These are phyloP conservation scores for Phytopythium boreale DNA, from an alignment of 352 stramenopile species.

Conservation along the genomic window DNA sequence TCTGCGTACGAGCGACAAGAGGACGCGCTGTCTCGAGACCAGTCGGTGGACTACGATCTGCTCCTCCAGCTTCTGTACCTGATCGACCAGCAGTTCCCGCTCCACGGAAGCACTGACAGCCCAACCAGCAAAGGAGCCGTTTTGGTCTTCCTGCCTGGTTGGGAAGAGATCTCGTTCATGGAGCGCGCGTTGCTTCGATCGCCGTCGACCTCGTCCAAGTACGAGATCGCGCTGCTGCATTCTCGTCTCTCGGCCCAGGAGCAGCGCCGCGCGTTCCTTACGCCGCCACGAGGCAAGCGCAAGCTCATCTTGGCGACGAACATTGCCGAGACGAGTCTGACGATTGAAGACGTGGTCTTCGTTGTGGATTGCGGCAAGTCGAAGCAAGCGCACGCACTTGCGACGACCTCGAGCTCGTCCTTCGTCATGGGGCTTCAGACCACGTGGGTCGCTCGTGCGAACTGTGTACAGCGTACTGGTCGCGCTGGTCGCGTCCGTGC, in stretches of 20 bases:
- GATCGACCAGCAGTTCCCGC: constrained; percentile 55
- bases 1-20: constrained; percentile 59
- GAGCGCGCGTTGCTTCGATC: constrained; percentile 60
- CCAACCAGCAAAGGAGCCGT: constrained; percentile 53
- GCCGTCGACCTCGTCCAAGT: constrained; percentile 39
- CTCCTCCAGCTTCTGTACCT: constrained; percentile 62
- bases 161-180: constrained; percentile 83
- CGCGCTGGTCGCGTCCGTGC: constrained; percentile 92
- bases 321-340: constrained; percentile 96
- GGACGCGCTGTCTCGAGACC: constrained; percentile 54
- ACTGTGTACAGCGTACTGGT: constrained; percentile 89
- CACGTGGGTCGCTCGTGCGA: constrained; percentile 83
- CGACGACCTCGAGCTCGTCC: constrained; percentile 60
- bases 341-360: constrained; percentile 94
- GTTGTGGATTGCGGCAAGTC: constrained; percentile 85
- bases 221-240: constrained; percentile 73
- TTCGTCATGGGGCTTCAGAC: constrained; percentile 90
- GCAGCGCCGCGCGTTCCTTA: constrained; percentile 67
- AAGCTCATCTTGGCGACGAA: constrained; percentile 93
- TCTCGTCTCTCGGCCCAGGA: constrained; percentile 68
- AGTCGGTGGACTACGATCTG: constrained; percentile 69
- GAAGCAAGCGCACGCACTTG: constrained; percentile 70
- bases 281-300: constrained; percentile 49
- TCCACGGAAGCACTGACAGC: constrained; percentile 23
- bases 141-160: constrained; percentile 80